Evolutionary conservation across 148 eudicot genomes (phyloP), one percentile per base, ranked within the genome.

Genomic region (Chenopodium berlandieri): DNA sequence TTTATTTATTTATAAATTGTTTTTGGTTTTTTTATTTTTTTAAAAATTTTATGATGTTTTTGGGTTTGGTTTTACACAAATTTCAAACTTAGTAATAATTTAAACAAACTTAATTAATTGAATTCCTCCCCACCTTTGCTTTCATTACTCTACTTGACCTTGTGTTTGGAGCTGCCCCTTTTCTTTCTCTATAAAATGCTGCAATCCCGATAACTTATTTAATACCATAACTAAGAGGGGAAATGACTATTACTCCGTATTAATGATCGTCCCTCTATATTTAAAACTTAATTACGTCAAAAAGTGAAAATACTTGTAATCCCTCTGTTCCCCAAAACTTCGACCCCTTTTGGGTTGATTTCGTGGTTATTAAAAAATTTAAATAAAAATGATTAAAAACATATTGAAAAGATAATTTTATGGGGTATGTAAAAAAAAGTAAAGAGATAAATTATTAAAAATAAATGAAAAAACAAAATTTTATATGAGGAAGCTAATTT

Each of bases 111-210:
- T 56, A 56, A 56, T 17, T 56, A 56, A 56, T 56, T 56, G 62
- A 71, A 37, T 30, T 30, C 19, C 20, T 32, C 46, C 30, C 13
- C n/a, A 14, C 75, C 77, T 74, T 74, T 74, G 63, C 77, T 56
- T 72, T 56, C 34, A 50, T 71, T 71, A 56, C n/a, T 79, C 34
- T 79, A 66, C 79, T 78, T 73, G 82, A 79, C 84, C 84, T 85
- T 75, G 87, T 85, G 85, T 76, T 85, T 85, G 80, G 74, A 70
- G 87, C 79, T 78, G 25, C 76, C 44, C 10, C 37, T 37, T 62
- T 50, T 20, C 54, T 25, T 44, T 23, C 60, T 44, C 19, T 71
- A 62, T 25, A 19, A 80, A 73, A 72, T 73, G 78, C 72, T 80
- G 77, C 77, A 72, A 80, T 80, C 78, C 78, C 72, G 27, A 80